Conservation (phyloP, 352 stramenopile genomes). For the Pythium aquatile region DNA sequence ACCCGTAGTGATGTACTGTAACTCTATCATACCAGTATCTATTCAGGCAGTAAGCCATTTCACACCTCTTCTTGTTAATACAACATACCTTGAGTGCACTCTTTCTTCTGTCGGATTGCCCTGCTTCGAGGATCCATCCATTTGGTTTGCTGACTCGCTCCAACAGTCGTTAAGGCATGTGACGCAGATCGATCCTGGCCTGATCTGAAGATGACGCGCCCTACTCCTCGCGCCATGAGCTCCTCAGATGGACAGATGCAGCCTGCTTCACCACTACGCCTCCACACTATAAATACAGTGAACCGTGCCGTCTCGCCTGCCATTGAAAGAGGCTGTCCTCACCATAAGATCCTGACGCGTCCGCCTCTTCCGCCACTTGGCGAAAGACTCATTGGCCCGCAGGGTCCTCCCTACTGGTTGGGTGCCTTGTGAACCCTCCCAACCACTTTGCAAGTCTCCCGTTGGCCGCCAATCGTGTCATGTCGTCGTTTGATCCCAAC, state of each 20-base stretch:
- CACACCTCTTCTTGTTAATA: no score
- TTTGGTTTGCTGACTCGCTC: neutral
- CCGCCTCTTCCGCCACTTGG: neutral
- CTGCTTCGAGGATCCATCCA: neutral
- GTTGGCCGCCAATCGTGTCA: neutral
- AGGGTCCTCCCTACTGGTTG: neutral
- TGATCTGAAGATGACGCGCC: neutral
- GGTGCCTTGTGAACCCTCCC: neutral
- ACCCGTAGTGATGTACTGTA: neutral
- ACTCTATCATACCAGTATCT: neutral
- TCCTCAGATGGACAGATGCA: neutral
- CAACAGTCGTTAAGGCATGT: neutral
- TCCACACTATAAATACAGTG: neutral
- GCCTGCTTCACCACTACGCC: neutral
- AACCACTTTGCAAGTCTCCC: neutral
- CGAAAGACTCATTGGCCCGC: neutral
- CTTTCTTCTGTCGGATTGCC: neutral
- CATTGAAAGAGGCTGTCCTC: neutral
- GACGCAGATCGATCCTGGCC: neutral
- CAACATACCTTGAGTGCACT: neutral
- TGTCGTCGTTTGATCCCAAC: constrained; percentile 3
- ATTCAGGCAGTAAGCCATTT: neutral
- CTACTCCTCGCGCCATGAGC: neutral
- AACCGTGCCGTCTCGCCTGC: neutral
- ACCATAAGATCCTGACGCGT: constrained; percentile 2